These are phyloP conservation scores for Aristolochia contorta DNA, from an alignment of 164 flowering plant genomes.

Conservation along the genomic window DNA sequence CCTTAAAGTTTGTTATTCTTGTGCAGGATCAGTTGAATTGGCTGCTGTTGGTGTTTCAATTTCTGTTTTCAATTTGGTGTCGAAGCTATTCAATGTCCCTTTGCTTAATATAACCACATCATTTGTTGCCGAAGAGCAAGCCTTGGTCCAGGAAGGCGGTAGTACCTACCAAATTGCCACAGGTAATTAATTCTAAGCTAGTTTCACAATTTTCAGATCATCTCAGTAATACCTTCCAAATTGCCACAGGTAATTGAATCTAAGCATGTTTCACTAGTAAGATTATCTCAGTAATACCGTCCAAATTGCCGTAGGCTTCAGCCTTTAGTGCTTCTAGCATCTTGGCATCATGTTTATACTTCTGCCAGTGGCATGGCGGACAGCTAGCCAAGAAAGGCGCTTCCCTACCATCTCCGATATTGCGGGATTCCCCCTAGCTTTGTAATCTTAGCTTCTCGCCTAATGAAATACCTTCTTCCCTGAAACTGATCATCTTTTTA, in stretches of 20 bases:
- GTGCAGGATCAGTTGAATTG: slow-evolving; percentile 74
- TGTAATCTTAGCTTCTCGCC: neutral
- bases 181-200: neutral
- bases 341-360: slow-evolving; percentile 4
- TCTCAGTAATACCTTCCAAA: no score
- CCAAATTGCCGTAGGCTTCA: neutral
- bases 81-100: slow-evolving; percentile 88
- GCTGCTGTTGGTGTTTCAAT: slow-evolving; percentile 97
- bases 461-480: no score
- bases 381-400: no score
- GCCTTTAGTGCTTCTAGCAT: neutral
- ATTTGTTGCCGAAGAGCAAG: slow-evolving; percentile 94
- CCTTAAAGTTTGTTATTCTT: neutral
- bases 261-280: no score
- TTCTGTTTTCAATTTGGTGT: slow-evolving; percentile 82
- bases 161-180: slow-evolving; percentile 3
- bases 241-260: neutral
- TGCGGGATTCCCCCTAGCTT: no score
- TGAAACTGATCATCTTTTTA: no score
- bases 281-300: no score
- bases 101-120: slow-evolving; percentile 89
- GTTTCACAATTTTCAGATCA: no score
- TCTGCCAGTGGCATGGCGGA: slow-evolving; percentile 9
- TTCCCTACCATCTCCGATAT: no score
- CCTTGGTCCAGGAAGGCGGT: slow-evolving; percentile 21